Evolutionary conservation across 169 alveolate species (phyloP).

Genomic region (Cryptosporidium baileyi): DNA sequence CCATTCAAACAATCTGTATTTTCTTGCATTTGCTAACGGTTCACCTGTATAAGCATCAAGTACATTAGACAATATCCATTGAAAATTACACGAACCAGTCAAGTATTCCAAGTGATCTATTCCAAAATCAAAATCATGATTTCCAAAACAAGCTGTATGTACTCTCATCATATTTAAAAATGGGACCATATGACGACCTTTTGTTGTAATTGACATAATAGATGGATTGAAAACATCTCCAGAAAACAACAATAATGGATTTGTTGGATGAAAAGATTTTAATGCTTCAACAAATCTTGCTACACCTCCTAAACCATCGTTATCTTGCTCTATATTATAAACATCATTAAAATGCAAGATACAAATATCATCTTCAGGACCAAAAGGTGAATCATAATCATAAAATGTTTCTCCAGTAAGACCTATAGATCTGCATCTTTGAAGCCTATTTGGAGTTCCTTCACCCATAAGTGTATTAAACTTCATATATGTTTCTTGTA

Average conservation of each 20-base stretch:
- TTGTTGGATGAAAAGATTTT: slow-evolving; percentile 73
- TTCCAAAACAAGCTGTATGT: slow-evolving; percentile 91
- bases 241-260: slow-evolving; percentile 79
- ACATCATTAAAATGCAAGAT: slow-evolving; percentile 92
- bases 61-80: slow-evolving; percentile 85
- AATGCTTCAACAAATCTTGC: slow-evolving; percentile 87
- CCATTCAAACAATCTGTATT: slow-evolving; percentile 78
- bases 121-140: slow-evolving; percentile 91
- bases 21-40: slow-evolving; percentile 81
- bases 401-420: slow-evolving; percentile 70
- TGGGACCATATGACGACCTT: slow-evolving; percentile 88
- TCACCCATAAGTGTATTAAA: slow-evolving; percentile 23
- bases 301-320: slow-evolving; percentile 85
- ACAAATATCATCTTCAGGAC: slow-evolving; percentile 78
- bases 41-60: slow-evolving; percentile 76
- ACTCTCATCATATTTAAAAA: slow-evolving; percentile 78
- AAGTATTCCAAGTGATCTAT: slow-evolving; percentile 82
- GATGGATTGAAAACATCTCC: slow-evolving; percentile 93
- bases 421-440: slow-evolving; percentile 35
- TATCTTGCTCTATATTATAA: slow-evolving; percentile 86
- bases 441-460: slow-evolving; percentile 34
- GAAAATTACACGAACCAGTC: slow-evolving; percentile 77
- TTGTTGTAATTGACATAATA: slow-evolving; percentile 80
- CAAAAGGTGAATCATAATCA: slow-evolving; percentile 78
- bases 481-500: not conserved